These are phyloP conservation scores for Picea mariana DNA, from an alignment of 83 land plant genomes.

Conservation along the genomic window DNA sequence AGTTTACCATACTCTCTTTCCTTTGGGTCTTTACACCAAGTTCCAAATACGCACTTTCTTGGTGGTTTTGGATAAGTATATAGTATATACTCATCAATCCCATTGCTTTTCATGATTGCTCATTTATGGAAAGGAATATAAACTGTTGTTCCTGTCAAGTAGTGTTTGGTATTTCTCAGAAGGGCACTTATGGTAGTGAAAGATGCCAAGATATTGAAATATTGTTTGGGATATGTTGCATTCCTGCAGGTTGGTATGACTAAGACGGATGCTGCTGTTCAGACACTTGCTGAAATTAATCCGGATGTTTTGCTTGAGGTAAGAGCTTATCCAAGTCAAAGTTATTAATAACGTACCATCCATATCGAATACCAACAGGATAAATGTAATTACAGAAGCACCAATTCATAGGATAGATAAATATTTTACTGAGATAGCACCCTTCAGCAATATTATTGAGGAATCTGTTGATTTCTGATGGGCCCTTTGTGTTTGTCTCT, in stretches of 20 bases:
- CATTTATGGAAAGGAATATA: background rate
- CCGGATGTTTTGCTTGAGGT: conserved; percentile 98
- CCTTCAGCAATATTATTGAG: background rate
- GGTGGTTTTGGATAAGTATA: background rate
- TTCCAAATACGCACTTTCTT: background rate
- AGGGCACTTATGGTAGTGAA: background rate
- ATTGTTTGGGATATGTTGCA: conserved; percentile 6
- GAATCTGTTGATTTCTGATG: background rate
- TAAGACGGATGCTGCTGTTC: conserved; percentile 99
- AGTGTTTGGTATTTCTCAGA: background rate
- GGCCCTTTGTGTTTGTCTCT: background rate
- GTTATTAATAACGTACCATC: background rate
- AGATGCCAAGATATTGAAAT: background rate
- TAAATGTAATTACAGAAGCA: background rate
- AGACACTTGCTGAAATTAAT: conserved; percentile 86
- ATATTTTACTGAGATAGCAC: background rate
- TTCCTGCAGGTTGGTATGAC: conserved; percentile 89
- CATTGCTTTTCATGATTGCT: background rate
- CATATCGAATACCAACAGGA: background rate
- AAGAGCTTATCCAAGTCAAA: background rate
- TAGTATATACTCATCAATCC: background rate
- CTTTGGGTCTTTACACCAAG: no score
- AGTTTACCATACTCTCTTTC: no score
- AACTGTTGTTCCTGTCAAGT: background rate
- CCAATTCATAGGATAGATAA: background rate